Conservation (phyloP, 1,284 basidiomycete genomes). For the Lignosus rhinocerotis region DNA sequence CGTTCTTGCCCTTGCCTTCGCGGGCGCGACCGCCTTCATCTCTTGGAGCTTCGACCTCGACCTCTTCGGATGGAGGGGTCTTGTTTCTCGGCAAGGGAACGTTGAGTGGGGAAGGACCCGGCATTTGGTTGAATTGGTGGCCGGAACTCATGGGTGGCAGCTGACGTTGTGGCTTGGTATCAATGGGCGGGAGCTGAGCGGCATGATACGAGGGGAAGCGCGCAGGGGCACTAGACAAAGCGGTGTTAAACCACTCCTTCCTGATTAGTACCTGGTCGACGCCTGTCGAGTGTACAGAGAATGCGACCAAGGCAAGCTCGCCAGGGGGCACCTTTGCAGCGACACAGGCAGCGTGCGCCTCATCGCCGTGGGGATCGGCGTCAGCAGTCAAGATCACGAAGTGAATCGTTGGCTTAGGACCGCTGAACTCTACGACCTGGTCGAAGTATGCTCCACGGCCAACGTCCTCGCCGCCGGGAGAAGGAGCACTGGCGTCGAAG, state of each 20-base stretch:
- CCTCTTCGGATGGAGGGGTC: constrained; percentile 73
- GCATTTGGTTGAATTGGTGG: constrained; percentile 18
- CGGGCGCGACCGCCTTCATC: constrained; percentile 52
- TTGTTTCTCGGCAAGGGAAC: constrained; percentile 41
- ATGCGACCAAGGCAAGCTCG: constrained; percentile 76
- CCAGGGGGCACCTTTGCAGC: constrained; percentile 76
- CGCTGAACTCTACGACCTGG: constrained; percentile 77
- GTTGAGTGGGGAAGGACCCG: constrained; percentile 44
- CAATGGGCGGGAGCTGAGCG: constrained; percentile 21
- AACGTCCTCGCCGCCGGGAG: constrained; percentile 56
- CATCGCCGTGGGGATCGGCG: constrained; percentile 74
- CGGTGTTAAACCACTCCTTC: constrained; percentile 77
- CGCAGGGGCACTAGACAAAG: constrained; percentile 51
- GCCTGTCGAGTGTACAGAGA: constrained; percentile 78
- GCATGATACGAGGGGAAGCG: constrained; percentile 60
- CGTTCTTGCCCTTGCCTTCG: constrained; percentile 54
- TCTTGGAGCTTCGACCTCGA: constrained; percentile 58
- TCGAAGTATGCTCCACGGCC: constrained; percentile 63
- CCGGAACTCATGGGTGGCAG: constrained; percentile 31
- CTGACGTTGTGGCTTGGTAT: constrained; percentile 42
- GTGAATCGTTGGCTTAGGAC: constrained; percentile 82
- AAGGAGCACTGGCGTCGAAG: constrained; percentile 57
- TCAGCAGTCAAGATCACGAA: constrained; percentile 82
- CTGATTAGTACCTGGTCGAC: constrained; percentile 83
- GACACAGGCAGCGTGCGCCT: constrained; percentile 76